A percentile compares a stretch with the other conserved stretches of the same genome.
Evolutionary conservation across 768 basidiomycete genomes (phyloP).

Genomic region (Polyporus arcularius): DNA sequence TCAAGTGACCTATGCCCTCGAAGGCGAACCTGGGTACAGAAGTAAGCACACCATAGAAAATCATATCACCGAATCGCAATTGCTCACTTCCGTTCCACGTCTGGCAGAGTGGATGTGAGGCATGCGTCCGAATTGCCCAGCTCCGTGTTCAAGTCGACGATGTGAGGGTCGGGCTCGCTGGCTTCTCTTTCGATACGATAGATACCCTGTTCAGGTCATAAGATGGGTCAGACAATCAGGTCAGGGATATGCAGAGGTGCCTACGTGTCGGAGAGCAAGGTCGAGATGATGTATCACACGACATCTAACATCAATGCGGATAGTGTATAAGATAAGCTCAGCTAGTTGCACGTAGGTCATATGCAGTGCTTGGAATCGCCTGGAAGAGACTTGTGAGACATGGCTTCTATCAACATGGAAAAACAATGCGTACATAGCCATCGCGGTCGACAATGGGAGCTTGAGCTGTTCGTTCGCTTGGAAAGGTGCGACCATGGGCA

Average conservation of each 20-base stretch:
- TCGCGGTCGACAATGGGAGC: conserved; percentile 83
- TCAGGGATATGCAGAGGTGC: background rate
- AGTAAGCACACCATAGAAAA: conserved; percentile 10
- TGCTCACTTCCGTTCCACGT: conserved; percentile 67
- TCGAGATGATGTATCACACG: conserved; percentile 80
- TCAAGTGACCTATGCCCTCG: conserved; percentile 78
- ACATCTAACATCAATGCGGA: conserved; percentile 87
- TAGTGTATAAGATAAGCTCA: conserved; percentile 81
- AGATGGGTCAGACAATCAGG: background rate
- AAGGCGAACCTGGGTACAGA: conserved; percentile 71
- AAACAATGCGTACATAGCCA: conserved; percentile 70
- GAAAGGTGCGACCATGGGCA: conserved; percentile 42
- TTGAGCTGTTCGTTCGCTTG: conserved; percentile 51
- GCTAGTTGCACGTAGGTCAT: conserved; percentile 91
- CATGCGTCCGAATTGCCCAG: conserved; percentile 76
- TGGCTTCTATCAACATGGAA: conserved; percentile 9
- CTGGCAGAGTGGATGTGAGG: conserved; percentile 59
- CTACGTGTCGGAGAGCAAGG: conserved; percentile 65
- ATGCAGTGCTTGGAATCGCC: conserved; percentile 88
- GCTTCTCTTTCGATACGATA: conserved; percentile 82
- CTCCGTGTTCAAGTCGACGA: conserved; percentile 83
- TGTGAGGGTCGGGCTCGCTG: conserved; percentile 87
- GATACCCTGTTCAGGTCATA: conserved; percentile 59
- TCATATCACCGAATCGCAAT: background rate
- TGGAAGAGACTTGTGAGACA: conserved; percentile 32